Conservation (phyloP, 2,329 filamentous ascomycete genomes). For the Akanthomyces dipterigenus region DNA sequence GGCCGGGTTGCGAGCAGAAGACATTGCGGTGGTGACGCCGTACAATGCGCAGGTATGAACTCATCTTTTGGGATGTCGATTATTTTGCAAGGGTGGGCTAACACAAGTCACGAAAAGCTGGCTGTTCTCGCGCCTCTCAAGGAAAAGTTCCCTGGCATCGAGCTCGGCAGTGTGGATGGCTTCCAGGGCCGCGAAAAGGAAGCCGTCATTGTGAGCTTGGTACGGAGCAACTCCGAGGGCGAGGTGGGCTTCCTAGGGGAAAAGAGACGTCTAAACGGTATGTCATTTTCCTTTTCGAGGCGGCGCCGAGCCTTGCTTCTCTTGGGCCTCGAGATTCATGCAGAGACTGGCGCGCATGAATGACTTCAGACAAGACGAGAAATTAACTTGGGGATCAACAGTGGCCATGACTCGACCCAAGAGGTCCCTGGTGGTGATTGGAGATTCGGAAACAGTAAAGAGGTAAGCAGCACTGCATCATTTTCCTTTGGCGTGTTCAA, state of each 20-base stretch:
- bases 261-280: constrained; percentile 87
- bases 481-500: background rate
- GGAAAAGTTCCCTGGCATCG: constrained; percentile 73
- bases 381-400: constrained; percentile 44
- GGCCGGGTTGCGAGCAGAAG: constrained; percentile 71
- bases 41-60: constrained; percentile 78
- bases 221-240: constrained; percentile 77
- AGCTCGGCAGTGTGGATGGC: constrained; percentile 93
- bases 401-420: constrained; percentile 96
- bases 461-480: constrained; percentile 51
- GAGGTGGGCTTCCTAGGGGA: constrained; percentile 93
- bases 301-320: constrained; percentile 7
- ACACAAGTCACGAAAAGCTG: constrained; percentile 42
- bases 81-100: background rate
- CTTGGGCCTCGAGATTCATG: background rate
- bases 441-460: constrained; percentile 88
- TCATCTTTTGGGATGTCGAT: background rate
- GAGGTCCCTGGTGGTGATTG: constrained; percentile 82
- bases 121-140: constrained; percentile 74
- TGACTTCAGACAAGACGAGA: background rate
- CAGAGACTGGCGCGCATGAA: background rate
- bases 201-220: constrained; percentile 86
- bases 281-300: constrained; percentile 23
- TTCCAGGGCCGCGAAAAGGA: constrained; percentile 98
- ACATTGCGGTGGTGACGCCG: constrained; percentile 90